Conservation (phyloP, 768 basidiomycete genomes). For the Trametes coccinea region DNA sequence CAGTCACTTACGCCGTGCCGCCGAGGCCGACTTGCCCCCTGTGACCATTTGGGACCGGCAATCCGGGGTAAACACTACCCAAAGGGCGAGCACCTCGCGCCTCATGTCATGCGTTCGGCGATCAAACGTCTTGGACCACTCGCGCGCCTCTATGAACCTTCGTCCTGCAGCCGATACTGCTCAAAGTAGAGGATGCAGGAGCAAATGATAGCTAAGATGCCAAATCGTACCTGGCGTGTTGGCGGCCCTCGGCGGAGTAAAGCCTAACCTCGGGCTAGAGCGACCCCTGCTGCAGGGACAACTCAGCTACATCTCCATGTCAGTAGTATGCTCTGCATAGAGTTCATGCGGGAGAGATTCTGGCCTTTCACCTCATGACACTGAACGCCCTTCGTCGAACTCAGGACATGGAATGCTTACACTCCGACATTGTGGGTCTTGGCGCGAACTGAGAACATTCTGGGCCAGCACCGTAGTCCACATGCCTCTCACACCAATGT, state of each 20-base stretch:
- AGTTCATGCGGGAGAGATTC: no score
- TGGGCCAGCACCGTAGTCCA: no score
- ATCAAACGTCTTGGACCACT: constrained; percentile 16
- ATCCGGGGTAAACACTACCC: not conserved
- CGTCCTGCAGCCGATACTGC: not conserved
- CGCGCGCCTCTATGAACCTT: constrained; percentile 2
- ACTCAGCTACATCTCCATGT: no score
- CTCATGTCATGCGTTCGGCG: constrained; percentile 19
- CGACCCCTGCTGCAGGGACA: no score
- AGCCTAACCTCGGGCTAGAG: not conserved
- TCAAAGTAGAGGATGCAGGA: not conserved
- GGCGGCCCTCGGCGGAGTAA: constrained; percentile 9
- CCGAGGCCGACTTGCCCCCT: constrained; percentile 7
- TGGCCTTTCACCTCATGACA: no score
- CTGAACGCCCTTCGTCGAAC: no score
- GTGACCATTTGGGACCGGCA: constrained; percentile 4
- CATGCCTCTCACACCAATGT: not conserved
- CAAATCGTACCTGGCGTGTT: not conserved
- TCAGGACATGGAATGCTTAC: no score
- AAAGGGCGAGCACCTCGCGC: constrained; percentile 1
- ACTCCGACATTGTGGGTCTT: not conserved
- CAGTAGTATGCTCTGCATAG: no score
- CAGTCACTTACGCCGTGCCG: constrained; percentile 1
- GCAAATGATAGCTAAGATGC: not conserved
- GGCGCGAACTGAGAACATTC: not conserved